Base-by-base conservation (phyloP, 306 rosid species). In the Phaseolus lunatus region DNA sequence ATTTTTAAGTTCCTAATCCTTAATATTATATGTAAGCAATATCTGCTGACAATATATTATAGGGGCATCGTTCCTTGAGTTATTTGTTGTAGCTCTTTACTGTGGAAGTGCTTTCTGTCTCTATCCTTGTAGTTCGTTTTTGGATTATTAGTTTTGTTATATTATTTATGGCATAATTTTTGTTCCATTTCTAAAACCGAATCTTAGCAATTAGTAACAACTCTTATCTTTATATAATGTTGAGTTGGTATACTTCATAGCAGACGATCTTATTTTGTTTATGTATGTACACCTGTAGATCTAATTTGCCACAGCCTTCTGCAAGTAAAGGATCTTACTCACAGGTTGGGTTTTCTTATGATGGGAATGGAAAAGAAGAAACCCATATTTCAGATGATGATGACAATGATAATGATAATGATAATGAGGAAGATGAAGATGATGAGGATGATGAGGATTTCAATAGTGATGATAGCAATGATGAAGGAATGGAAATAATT, bases 401-500 rank as follows among this genome's bases (percentile, higher is more conserved):
- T 16, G 95, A 95, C 5, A 33, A 33, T 78, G 95, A 95, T 33
- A 33, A 33, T 78, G 78, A 90, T 39, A 39, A 39, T 33, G 97
- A 86, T 16, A 79, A 89, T 0, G 98, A 90, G 23, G 97, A 92
- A 16, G 98, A 90, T 0, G 96, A 92, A 0, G 98, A 94, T 6
- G 97, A 92, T 0, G 93, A 88, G 2, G 96, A 92, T 49, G 93
- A 90, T 24, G 96, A 93, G 66, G 98, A 91, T 67, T 92, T 92
- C 73, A 92, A 95, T 79, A 92, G 96, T 29, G 99, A 95, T 72
- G 99, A 95, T 86, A 95, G 99, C 84, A 80, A 85, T 63, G 99
- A 95, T 80, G 99, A 95, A 87, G 99, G 97, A 72, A 92, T 95
- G 99, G 97, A 92, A 85, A 70, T 88, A 72, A 89, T 95, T 80